These are phyloP conservation scores for Ilyonectria destructans DNA, from an alignment of 2,329 filamentous ascomycete species.

Conservation along the genomic window DNA sequence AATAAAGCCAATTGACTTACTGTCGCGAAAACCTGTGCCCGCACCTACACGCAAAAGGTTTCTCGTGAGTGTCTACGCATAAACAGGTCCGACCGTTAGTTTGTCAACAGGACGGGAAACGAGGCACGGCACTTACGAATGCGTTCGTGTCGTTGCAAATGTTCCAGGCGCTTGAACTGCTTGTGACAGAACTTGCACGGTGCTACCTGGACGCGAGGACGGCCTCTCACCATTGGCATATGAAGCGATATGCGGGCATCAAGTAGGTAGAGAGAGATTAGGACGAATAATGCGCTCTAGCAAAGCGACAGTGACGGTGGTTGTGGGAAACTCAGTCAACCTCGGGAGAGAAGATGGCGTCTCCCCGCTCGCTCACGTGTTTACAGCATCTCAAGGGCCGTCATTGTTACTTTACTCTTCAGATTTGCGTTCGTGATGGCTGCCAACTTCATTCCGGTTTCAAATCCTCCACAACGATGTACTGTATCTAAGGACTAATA, in stretches of 20 bases:
- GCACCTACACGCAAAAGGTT: constrained; percentile 16
- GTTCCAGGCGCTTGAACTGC: constrained; percentile 31
- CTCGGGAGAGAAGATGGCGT: neutral
- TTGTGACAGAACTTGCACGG: constrained; percentile 35
- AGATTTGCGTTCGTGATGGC: too few species aligned
- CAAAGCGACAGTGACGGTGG: neutral
- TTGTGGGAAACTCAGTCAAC: neutral
- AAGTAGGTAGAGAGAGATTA: neutral
- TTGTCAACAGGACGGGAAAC: neutral
- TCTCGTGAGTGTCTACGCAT: constrained; percentile 16
- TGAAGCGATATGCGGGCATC: neutral
- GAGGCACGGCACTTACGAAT: constrained; percentile 17
- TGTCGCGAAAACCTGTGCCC: constrained; percentile 17
- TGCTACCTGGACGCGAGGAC: constrained; percentile 29
- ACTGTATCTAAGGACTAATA: too few species aligned
- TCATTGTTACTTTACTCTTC: neutral
- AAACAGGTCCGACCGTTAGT: neutral
- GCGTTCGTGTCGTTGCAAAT: constrained; percentile 31
- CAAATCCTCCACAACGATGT: too few species aligned
- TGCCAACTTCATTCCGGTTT: too few species aligned
- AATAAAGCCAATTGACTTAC: neutral
- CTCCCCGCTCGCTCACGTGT: neutral
- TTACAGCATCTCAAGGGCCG: neutral
- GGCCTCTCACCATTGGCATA: constrained; percentile 26
- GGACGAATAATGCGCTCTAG: neutral